A percentile compares a stretch with the other conserved stretches of the same genome.
phyloP scores from a whole-genome alignment of 1,139 yeast species.

The Scheffersomyces insectosa region DNA sequence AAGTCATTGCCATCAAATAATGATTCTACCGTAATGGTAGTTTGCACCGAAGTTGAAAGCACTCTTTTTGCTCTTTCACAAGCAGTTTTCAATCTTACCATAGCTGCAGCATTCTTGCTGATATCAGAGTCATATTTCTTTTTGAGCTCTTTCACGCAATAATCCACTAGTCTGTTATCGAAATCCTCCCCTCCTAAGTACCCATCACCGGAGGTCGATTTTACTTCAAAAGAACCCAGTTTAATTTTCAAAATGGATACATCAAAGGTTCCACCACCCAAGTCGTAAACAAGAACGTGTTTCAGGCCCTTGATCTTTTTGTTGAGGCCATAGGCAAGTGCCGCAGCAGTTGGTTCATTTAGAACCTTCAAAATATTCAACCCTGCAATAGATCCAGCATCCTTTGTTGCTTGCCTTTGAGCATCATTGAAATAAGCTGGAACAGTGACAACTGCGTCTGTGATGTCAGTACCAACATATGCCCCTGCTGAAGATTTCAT shows the following conservation, averaged over 20 bases:
- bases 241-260: slow-evolving; percentile 51
- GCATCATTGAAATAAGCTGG: slow-evolving; percentile 99
- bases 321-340: slow-evolving; percentile 96
- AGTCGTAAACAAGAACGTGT: slow-evolving; percentile 52
- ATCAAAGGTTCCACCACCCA: slow-evolving; percentile 59
- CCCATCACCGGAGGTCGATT: slow-evolving; percentile 56
- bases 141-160: slow-evolving; percentile 81
- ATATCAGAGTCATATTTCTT: slow-evolving; percentile 85
- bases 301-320: slow-evolving; percentile 54
- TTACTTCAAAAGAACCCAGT: slow-evolving; percentile 55
- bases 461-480: slow-evolving; percentile 82
- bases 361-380: slow-evolving; percentile 91
- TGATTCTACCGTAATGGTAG: slow-evolving; percentile 92
- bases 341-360: slow-evolving; percentile 98
- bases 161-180: slow-evolving; percentile 84
- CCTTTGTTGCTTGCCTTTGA: slow-evolving; percentile 98
- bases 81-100: slow-evolving; percentile 89
- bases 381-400: slow-evolving; percentile 96
- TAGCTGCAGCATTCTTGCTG: slow-evolving; percentile 70
- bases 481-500: slow-evolving; percentile 95
- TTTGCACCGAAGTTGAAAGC: slow-evolving; percentile 83
- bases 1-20: slow-evolving; percentile 94
- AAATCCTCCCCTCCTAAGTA: slow-evolving; percentile 88
- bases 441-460: slow-evolving; percentile 94
- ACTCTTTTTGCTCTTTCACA: slow-evolving; percentile 97